phyloP scores from a whole-genome alignment of 768 basidiomycete genomes.

The Albatrellus ellisii region DNA sequence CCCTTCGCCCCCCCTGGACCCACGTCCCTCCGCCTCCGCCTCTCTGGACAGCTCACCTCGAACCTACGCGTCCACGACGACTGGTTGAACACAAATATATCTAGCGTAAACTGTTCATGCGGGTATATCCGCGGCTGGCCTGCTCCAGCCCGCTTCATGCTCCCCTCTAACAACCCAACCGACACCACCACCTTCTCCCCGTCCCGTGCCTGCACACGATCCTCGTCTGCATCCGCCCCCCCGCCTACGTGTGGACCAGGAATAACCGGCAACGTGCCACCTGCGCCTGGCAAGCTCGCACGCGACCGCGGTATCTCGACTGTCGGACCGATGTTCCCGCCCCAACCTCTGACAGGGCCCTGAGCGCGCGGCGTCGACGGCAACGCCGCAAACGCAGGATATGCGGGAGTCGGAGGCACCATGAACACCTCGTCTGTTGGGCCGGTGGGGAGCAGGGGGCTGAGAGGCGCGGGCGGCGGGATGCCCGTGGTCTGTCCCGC shows the following conservation, averaged over 20 bases:
- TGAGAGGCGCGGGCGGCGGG: slow-evolving; percentile 11
- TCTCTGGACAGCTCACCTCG: slow-evolving; percentile 58
- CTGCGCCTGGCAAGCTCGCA: slow-evolving; percentile 7
- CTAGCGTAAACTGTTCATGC: slow-evolving; percentile 63
- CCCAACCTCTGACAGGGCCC: slow-evolving; percentile 38
- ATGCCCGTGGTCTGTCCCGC: slow-evolving; percentile 3
- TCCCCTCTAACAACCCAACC: slow-evolving; percentile 32
- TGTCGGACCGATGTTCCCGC: slow-evolving; percentile 36
- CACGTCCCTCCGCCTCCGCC: slow-evolving; percentile 28
- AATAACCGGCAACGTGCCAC: slow-evolving; percentile 31
- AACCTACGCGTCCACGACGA: slow-evolving; percentile 64
- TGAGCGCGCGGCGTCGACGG: slow-evolving; percentile 40
- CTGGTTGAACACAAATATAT: slow-evolving; percentile 83
- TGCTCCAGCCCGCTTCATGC: slow-evolving; percentile 8
- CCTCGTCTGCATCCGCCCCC: slow-evolving; percentile 26
- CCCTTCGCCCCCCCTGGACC: slow-evolving; percentile 22
- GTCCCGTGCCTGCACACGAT: slow-evolving; percentile 20
- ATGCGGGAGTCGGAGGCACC: slow-evolving; percentile 48
- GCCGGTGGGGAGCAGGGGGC: slow-evolving; percentile 6
- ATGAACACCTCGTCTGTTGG: slow-evolving; percentile 12
- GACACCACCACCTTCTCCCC: slow-evolving; percentile 61
- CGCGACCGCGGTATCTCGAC: slow-evolving; percentile 57
- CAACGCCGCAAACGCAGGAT: slow-evolving; percentile 33
- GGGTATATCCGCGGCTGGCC: slow-evolving; percentile 46
- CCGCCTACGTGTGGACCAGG: slow-evolving; percentile 38